These are phyloP conservation scores for Penicillium hordei DNA, from an alignment of 2,329 filamentous ascomycete genomes.

Conservation along the genomic window DNA sequence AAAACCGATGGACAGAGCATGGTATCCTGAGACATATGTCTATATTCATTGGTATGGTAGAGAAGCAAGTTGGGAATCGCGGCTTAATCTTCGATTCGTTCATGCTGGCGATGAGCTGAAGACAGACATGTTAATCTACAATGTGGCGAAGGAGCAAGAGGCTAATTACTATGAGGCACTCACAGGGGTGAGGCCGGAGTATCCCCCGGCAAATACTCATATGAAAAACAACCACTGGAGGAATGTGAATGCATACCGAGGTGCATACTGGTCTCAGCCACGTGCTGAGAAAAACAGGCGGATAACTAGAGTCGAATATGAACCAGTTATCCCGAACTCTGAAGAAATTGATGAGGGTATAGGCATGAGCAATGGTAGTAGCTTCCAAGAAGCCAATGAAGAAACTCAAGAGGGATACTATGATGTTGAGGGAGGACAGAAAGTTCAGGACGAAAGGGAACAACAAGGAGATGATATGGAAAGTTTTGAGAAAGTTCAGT, in stretches of 20 bases:
- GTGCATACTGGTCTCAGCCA: slow-evolving; percentile 10
- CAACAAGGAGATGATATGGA: not conserved
- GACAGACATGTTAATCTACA: slow-evolving; percentile 14
- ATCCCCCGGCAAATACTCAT: not conserved
- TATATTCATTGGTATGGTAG: slow-evolving; percentile 6
- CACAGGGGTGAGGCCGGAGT: slow-evolving; percentile 7
- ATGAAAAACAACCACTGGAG: slow-evolving; percentile 11
- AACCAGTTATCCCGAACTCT: not conserved
- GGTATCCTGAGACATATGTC: slow-evolving; percentile 18
- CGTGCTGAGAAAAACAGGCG: slow-evolving; percentile 6
- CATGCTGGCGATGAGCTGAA: not conserved
- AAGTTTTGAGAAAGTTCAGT: no score
- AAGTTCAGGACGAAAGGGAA: not conserved
- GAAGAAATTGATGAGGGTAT: not conserved
- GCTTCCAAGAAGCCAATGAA: not conserved
- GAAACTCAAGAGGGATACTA: not conserved
- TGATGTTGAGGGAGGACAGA: not conserved
- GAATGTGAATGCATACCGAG: slow-evolving; percentile 10
- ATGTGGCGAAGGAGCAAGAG: slow-evolving; percentile 8
- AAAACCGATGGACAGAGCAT: slow-evolving; percentile 8
- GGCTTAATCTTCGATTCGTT: slow-evolving; percentile 9
- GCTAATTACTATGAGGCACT: slow-evolving; percentile 5
- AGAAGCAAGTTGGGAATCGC: slow-evolving; percentile 11
- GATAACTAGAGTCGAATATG: not conserved
- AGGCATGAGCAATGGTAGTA: not conserved